phyloP scores from a whole-genome alignment of 306 rosid genomes.

The Acacia acuminata region DNA sequence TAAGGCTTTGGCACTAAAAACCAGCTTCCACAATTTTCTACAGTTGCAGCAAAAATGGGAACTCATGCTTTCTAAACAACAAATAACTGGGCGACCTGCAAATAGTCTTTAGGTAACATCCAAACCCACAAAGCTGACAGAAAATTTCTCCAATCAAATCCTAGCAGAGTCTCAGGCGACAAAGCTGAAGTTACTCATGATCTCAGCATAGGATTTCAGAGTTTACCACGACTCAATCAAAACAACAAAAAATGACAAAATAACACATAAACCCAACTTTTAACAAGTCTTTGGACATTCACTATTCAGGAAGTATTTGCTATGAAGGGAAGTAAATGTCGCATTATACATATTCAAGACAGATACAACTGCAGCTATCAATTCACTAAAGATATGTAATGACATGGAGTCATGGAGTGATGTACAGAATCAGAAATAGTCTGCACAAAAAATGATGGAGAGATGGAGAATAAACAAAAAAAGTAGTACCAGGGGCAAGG shows the following conservation, averaged over 20 bases:
- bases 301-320: not conserved
- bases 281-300: not conserved
- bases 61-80: not conserved
- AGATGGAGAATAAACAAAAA: not conserved
- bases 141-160: not conserved
- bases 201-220: not conserved
- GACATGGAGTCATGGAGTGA: not conserved
- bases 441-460: not conserved
- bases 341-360: not conserved
- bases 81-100: not conserved
- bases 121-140: not conserved
- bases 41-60: not conserved
- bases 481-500: not conserved
- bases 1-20: not conserved
- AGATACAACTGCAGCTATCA: not conserved
- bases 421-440: not conserved
- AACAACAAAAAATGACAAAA: not conserved
- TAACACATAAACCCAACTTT: not conserved
- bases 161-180: not conserved
- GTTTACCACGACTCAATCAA: not conserved
- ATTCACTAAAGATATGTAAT: not conserved
- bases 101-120: not conserved
- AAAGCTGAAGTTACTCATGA: not conserved
- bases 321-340: not conserved
- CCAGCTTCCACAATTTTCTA: not conserved